phyloP scores from a whole-genome alignment of 768 basidiomycete species.

The Ramaria rubella region DNA sequence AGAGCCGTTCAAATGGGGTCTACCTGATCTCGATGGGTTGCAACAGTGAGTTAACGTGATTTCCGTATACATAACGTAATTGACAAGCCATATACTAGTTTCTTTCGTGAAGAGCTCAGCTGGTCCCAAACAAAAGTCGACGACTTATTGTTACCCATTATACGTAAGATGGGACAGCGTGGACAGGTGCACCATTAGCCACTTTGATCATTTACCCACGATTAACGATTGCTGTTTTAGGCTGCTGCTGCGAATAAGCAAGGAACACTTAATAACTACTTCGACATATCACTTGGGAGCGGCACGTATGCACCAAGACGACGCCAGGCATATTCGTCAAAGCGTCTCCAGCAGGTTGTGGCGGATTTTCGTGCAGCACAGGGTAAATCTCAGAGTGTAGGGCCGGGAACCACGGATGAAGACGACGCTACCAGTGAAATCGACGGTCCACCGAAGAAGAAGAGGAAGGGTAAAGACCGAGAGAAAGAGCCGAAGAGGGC shows the following conservation, averaged over 20 bases:
- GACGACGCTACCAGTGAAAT: slow-evolving; percentile 23
- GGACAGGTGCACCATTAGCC: slow-evolving; percentile 45
- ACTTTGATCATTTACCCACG: neutral
- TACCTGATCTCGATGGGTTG: slow-evolving; percentile 92
- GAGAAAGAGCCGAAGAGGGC: neutral
- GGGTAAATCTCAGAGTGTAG: slow-evolving; percentile 13
- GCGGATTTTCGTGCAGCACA: slow-evolving; percentile 51
- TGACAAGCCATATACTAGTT: slow-evolving; percentile 35
- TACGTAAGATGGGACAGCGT: slow-evolving; percentile 81
- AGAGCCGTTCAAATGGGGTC: slow-evolving; percentile 93
- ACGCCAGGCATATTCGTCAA: slow-evolving; percentile 77
- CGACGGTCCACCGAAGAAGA: slow-evolving; percentile 20
- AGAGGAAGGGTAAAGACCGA: slow-evolving; percentile 26
- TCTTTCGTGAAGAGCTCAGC: slow-evolving; percentile 68
- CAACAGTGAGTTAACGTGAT: slow-evolving; percentile 50
- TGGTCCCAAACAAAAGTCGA: slow-evolving; percentile 84
- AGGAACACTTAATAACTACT: slow-evolving; percentile 65
- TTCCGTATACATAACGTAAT: neutral
- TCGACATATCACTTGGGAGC: slow-evolving; percentile 61
- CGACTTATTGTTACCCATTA: slow-evolving; percentile 85
- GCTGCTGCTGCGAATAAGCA: slow-evolving; percentile 67
- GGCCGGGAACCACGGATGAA: slow-evolving; percentile 19
- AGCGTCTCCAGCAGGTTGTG: slow-evolving; percentile 83
- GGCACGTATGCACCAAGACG: slow-evolving; percentile 71
- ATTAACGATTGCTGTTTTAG: slow-evolving; percentile 25